Conservation (phyloP, 2,329 filamentous ascomycete species). For the Alternaria infectoria region DNA sequence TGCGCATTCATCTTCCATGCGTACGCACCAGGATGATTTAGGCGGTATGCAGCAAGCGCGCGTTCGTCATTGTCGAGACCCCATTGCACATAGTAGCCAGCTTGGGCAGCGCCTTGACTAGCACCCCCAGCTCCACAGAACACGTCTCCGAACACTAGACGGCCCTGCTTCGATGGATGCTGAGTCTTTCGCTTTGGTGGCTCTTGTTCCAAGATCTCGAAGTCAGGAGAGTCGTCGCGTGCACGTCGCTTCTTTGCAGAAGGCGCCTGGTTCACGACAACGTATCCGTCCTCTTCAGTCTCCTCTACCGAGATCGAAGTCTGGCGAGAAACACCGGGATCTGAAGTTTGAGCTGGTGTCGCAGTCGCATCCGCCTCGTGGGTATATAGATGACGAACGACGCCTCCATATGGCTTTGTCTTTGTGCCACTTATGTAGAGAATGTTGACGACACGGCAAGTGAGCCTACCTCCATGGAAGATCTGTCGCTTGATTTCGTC, state of each 20-base stretch:
- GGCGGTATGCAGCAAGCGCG: slow-evolving; percentile 17
- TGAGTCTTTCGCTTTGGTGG: neutral
- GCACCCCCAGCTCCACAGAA: slow-evolving; percentile 35
- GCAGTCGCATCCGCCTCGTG: neutral
- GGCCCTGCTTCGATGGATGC: neutral
- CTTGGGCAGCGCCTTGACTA: slow-evolving; percentile 26
- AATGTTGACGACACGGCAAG: slow-evolving; percentile 1
- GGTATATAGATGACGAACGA: slow-evolving; percentile 5
- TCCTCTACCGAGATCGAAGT: neutral
- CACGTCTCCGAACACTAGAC: slow-evolving; percentile 19
- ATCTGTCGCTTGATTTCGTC: neutral
- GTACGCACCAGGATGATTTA: slow-evolving; percentile 16
- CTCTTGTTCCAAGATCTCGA: neutral
- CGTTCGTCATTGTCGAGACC: slow-evolving; percentile 25
- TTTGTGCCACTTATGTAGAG: neutral
- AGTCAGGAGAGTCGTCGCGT: neutral
- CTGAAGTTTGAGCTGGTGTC: neutral
- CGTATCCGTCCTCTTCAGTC: neutral
- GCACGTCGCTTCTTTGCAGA: neutral
- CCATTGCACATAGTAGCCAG: slow-evolving; percentile 14
- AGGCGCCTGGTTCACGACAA: neutral
- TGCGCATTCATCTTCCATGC: slow-evolving; percentile 19
- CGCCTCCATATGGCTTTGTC: slow-evolving; percentile 6
- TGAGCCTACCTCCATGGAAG: slow-evolving; percentile 1
- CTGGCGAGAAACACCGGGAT: neutral